Conservation (phyloP, 352 stramenopile species). For the Salisapilia sapeloensis region DNA sequence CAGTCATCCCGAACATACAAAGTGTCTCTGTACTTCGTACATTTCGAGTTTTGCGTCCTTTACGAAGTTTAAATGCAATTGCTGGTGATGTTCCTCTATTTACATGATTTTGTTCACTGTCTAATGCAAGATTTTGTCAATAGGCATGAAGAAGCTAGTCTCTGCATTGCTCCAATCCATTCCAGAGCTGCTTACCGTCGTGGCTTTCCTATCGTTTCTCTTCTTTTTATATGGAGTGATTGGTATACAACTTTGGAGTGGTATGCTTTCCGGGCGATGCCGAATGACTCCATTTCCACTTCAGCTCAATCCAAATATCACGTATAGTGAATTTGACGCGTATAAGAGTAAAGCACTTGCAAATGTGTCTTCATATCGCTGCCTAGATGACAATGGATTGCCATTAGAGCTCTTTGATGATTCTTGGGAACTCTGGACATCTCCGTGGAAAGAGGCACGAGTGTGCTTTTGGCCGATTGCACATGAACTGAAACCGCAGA, state of each 20-base stretch:
- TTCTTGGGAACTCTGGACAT: slow-evolving; percentile 26
- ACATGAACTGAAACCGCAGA: slow-evolving; percentile 26
- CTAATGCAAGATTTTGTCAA: not conserved
- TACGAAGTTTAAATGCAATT: slow-evolving; percentile 41
- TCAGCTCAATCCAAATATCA: slow-evolving; percentile 16
- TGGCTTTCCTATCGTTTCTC: slow-evolving; percentile 64
- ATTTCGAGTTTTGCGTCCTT: slow-evolving; percentile 38
- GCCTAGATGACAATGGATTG: slow-evolving; percentile 10
- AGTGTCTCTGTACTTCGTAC: slow-evolving; percentile 40
- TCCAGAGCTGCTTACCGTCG: slow-evolving; percentile 54
- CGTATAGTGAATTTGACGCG: slow-evolving; percentile 7
- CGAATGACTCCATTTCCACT: slow-evolving; percentile 54
- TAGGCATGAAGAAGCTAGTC: slow-evolving; percentile 69
- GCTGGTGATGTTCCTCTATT: slow-evolving; percentile 1
- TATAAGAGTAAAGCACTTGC: slow-evolving; percentile 14
- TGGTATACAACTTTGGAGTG: slow-evolving; percentile 67
- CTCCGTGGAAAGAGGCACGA: slow-evolving; percentile 27
- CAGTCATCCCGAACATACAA: slow-evolving; percentile 38
- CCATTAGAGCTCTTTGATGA: slow-evolving; percentile 14
- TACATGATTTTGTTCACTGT: not conserved
- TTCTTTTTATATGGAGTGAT: slow-evolving; percentile 80
- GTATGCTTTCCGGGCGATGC: slow-evolving; percentile 40
- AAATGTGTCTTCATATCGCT: slow-evolving; percentile 18
- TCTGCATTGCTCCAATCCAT: slow-evolving; percentile 58
- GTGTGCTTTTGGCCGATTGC: slow-evolving; percentile 85